Conservation (phyloP, 768 basidiomycete species). For the Kwoniella pini region DNA sequence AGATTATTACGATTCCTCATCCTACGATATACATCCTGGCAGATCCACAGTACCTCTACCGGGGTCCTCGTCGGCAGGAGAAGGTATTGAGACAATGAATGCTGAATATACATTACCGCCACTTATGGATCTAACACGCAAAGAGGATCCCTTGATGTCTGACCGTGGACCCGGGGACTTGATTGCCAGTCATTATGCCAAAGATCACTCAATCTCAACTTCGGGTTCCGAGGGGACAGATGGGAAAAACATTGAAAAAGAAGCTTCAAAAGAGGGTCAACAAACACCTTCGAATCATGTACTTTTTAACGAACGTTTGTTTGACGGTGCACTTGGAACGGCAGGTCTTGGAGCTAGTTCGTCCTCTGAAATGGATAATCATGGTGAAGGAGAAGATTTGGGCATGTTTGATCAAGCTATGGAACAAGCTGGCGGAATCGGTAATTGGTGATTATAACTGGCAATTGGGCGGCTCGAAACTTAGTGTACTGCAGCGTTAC, state of each 20-base stretch:
- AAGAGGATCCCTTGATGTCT: too few species aligned
- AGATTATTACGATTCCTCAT: conserved; percentile 8
- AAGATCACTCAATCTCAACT: neutral
- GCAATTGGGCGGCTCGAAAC: too few species aligned
- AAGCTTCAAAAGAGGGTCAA: conserved; percentile 28
- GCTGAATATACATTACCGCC: conserved; percentile 24
- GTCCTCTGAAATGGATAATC: neutral
- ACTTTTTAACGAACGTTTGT: conserved; percentile 45
- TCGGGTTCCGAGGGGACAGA: neutral
- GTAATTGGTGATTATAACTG: conserved; percentile 8
- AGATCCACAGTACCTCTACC: too few species aligned
- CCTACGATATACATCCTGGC: conserved; percentile 1
- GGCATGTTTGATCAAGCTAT: conserved; percentile 44
- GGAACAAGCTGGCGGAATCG: conserved; percentile 31
- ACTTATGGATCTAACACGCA: neutral
- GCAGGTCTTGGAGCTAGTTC: conserved; percentile 13
- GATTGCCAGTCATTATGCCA: conserved; percentile 13
- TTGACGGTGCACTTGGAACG: conserved; percentile 43
- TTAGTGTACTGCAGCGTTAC: too few species aligned
- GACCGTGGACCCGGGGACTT: conserved; percentile 16
- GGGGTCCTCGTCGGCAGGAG: neutral
- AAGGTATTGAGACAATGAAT: neutral
- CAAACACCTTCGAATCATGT: conserved; percentile 47
- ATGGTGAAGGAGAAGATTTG: conserved; percentile 29
- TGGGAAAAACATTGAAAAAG: neutral